A percentile compares a stretch with the other conserved stretches of the same genome.
These are phyloP conservation scores for Sinapis alba DNA, from an alignment of 441 rosid species.

Conservation along the genomic window DNA sequence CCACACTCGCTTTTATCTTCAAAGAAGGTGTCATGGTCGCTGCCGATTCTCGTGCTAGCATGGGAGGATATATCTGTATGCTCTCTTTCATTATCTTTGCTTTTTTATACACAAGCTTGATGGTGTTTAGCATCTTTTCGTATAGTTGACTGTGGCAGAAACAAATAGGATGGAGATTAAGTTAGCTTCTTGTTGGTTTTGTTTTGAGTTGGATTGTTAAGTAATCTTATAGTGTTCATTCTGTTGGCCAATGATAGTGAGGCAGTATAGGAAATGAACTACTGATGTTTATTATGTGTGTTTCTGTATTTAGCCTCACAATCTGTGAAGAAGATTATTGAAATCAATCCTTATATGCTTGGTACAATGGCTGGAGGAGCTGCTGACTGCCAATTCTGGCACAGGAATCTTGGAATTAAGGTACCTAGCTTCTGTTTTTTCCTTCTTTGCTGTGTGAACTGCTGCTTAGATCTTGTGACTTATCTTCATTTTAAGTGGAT, in stretches of 20 bases:
- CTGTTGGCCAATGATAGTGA: not conserved
- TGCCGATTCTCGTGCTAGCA: constrained; percentile 99
- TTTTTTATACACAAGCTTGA: not conserved
- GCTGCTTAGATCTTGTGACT: constrained; percentile 4
- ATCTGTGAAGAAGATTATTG: constrained; percentile 97
- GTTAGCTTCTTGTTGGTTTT: constrained; percentile 1
- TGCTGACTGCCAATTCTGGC: constrained; percentile 99
- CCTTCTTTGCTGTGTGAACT: not conserved
- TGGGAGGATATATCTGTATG: constrained; percentile 99
- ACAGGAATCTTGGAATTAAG: constrained; percentile 96
- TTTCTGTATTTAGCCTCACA: constrained; percentile 73
- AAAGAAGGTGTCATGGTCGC: constrained; percentile 97
- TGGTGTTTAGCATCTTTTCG: not conserved
- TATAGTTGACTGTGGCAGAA: not conserved
- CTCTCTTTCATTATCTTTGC: constrained; percentile 9
- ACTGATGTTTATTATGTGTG: constrained; percentile 16
- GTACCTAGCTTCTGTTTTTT: constrained; percentile 36
- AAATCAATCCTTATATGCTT: constrained; percentile 98
- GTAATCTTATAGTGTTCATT: not conserved
- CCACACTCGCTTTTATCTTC: constrained; percentile 94
- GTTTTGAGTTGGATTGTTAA: not conserved
- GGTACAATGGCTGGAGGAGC: constrained; percentile 99
- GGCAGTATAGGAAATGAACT: not conserved
- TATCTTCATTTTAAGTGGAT: not conserved
- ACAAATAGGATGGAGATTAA: not conserved